Evolutionary conservation across 106 monocot species (phyloP), one percentile per base, ranked within the genome.

Genomic region (Allium fistulosum): DNA sequence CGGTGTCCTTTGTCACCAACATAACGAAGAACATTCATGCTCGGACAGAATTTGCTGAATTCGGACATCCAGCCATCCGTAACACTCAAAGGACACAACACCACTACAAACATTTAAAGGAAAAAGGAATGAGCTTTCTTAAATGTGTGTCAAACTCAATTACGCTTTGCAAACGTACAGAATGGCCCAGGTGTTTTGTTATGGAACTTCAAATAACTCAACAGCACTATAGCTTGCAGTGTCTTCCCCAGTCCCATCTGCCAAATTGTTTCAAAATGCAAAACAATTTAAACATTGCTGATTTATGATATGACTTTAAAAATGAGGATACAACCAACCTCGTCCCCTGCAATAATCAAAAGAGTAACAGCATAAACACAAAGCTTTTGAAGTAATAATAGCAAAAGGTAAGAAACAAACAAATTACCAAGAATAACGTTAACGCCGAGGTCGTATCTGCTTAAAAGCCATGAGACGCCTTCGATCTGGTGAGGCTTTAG

Each of bases 201-300:
- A 56, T 85, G 79, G 55, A 69, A 79, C 81, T 99, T 99, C 71
- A 99, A 72, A 70, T 93, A 90, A 84, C 77, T 90, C 82, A 99
- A 67, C 49, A 99, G 83, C 27, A 87, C 84, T 52, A 99, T 92
- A 51, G 93, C 87, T 76, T 99, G 97, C 16, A 99, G 72, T 68
- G 97, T 99, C 72, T 99, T 99, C 51, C 97, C 97, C 65, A 99
- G 79, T 18, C 97, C 93, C 97, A 93, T 99, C 97, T 97, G 78
- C 58, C 17, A 67, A 59, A 55, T 55, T 8, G 53, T 55, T 55
- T 55, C 13, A 8, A 69, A 69, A 69, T 46, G 11, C 27, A 49
- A 67, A 69, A 10, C 69, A 0, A 17, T 9, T 16, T 37, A 37
- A 72, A 67, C 10, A 46, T 18, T 51, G 26, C 11, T 55, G 15